Percentiles rank a stretch among this genome's conserved stretches.
phyloP scores from a whole-genome alignment of 345 rosid species.

The Hirschfeldia incana region DNA sequence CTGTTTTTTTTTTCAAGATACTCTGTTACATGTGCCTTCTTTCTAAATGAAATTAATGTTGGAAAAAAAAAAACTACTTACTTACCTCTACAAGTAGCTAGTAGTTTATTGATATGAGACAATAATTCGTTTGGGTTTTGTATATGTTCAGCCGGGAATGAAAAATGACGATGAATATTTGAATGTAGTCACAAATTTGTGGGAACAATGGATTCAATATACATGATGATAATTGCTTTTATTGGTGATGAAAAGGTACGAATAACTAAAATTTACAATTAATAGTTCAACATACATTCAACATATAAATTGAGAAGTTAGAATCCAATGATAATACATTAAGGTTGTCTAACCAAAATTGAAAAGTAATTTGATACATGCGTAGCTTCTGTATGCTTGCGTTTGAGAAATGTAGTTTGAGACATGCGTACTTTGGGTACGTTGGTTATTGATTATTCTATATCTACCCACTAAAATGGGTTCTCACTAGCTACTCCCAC shows the following conservation, averaged over 20 bases:
- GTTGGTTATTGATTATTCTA: not conserved
- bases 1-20: no score
- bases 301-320: constrained; percentile 1
- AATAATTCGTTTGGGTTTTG: constrained; percentile 3
- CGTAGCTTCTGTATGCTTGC: not conserved
- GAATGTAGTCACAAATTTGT: constrained; percentile 13
- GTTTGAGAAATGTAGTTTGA: not conserved
- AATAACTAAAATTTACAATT: not conserved
- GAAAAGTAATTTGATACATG: constrained; percentile 4
- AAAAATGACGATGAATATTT: constrained; percentile 27
- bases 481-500: not conserved
- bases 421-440: constrained; percentile 13
- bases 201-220: constrained; percentile 17
- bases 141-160: constrained; percentile 12
- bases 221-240: constrained; percentile 10
- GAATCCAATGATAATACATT: constrained; percentile 28
- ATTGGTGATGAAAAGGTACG: constrained; percentile 10
- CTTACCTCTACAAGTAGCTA: not conserved
- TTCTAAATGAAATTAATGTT: no score
- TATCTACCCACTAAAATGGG: not conserved
- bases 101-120: constrained; percentile 23
- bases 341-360: constrained; percentile 28
- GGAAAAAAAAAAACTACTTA: not conserved
- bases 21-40: no score
- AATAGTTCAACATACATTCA: not conserved